phyloP scores from a whole-genome alignment of 495 filamentous ascomycete genomes.

The Talaromyces proteolyticus region DNA sequence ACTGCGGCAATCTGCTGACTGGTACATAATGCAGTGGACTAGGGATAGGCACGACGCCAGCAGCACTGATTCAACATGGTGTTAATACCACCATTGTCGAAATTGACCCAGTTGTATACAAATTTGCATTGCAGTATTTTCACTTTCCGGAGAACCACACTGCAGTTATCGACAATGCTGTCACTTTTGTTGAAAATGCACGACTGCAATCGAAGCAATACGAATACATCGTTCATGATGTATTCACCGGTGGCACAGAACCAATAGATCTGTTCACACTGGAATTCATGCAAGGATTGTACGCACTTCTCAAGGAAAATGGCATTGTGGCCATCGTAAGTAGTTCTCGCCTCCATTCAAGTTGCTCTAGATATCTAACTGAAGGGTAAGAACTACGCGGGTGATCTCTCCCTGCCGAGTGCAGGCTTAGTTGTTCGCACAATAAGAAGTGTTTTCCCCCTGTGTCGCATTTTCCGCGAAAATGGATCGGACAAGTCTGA shows the following conservation, averaged over 20 bases:
- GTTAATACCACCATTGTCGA: constrained; percentile 92
- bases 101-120: constrained; percentile 82
- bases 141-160: constrained; percentile 71
- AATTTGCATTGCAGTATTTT: constrained; percentile 80
- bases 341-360: constrained; percentile 7
- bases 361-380: not conserved
- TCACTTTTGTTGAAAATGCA: constrained; percentile 59
- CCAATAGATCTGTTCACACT: constrained; percentile 81
- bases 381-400: constrained; percentile 80
- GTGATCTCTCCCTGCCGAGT: constrained; percentile 70
- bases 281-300: constrained; percentile 68
- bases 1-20: constrained; percentile 8
- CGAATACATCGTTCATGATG: constrained; percentile 94
- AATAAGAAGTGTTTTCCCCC: constrained; percentile 66
- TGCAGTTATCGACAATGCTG: constrained; percentile 74
- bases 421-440: constrained; percentile 67
- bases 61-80: constrained; percentile 78
- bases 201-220: constrained; percentile 47
- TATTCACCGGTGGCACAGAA: constrained; percentile 97
- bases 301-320: constrained; percentile 61
- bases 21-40: constrained; percentile 56
- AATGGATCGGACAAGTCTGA: constrained; percentile 37
- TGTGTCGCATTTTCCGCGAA: constrained; percentile 82
- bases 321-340: constrained; percentile 88
- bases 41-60: constrained; percentile 85